Conservation (phyloP, 2,329 filamentous ascomycete genomes). For the Acephala macrosclerotiorum region DNA sequence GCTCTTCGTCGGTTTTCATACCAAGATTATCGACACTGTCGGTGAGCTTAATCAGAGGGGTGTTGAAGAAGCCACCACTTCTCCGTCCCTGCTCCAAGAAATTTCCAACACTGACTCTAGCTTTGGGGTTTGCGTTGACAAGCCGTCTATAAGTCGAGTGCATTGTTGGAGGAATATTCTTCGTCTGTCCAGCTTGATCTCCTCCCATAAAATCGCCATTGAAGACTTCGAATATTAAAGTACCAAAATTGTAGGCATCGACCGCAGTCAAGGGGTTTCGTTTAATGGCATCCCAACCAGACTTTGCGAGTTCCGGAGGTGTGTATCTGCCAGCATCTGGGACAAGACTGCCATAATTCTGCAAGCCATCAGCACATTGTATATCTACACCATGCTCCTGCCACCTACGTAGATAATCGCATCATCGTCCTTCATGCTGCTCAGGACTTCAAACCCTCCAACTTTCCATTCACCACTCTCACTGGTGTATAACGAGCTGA, state of each 20-base stretch:
- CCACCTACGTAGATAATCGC: constrained; percentile 80
- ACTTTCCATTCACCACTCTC: constrained; percentile 99
- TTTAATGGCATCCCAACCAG: constrained; percentile 93
- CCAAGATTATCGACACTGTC: constrained; percentile 93
- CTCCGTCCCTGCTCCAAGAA: constrained; percentile 91
- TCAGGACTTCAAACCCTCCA: constrained; percentile 90
- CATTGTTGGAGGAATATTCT: constrained; percentile 86
- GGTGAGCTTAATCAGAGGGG: constrained; percentile 87
- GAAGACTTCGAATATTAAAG: constrained; percentile 88
- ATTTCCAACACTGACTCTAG: constrained; percentile 80
- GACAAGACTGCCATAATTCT: constrained; percentile 87
- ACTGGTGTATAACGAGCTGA: constrained; percentile 88
- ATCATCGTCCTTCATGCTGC: constrained; percentile 95
- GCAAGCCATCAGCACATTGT: constrained; percentile 13
- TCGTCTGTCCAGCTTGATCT: constrained; percentile 86
- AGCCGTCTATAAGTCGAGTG: constrained; percentile 90
- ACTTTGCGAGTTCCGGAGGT: constrained; percentile 83
- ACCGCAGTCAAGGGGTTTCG: constrained; percentile 80
- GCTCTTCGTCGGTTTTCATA: constrained; percentile 83
- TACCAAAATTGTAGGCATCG: constrained; percentile 87
- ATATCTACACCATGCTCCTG: neutral
- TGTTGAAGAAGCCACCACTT: constrained; percentile 88
- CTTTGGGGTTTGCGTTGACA: constrained; percentile 87
- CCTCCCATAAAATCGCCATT: constrained; percentile 80
- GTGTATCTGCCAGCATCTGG: constrained; percentile 86